phyloP scores from a whole-genome alignment of 768 basidiomycete species.

The Tylopilus subfusipes region DNA sequence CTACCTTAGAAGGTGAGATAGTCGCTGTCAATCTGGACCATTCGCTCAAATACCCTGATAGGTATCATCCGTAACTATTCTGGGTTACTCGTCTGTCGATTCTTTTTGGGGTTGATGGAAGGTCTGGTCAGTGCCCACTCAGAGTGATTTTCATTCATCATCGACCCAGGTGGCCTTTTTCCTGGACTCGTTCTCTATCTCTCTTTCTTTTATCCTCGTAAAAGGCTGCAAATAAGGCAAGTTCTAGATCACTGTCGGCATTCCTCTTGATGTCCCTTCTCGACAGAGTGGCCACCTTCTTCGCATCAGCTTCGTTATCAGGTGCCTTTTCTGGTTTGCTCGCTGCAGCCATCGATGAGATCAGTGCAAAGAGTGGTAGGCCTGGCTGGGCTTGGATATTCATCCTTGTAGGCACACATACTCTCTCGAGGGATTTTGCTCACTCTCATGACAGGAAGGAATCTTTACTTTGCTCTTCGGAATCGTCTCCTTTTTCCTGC shows the following conservation, averaged over 20 bases:
- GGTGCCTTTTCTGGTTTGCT: constrained; percentile 65
- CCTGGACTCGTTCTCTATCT: constrained; percentile 57
- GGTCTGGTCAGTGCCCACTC: constrained; percentile 34
- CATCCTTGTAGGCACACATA: constrained; percentile 37
- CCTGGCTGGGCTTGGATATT: constrained; percentile 66
- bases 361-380: constrained; percentile 49
- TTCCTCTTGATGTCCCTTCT: neutral
- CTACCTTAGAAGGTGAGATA: constrained; percentile 52
- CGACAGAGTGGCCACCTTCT: constrained; percentile 38
- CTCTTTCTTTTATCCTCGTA: constrained; percentile 44
- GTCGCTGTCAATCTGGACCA: neutral
- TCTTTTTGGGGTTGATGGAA: constrained; percentile 53
- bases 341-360: constrained; percentile 55
- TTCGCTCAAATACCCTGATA: neutral
- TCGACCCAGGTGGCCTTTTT: constrained; percentile 48
- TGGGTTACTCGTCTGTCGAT: constrained; percentile 51
- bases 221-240: constrained; percentile 24
- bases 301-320: constrained; percentile 46
- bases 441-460: constrained; percentile 42
- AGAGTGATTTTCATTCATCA: constrained; percentile 2
- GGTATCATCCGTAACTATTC: constrained; percentile 47
- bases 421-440: neutral
- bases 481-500: constrained; percentile 43
- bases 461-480: constrained; percentile 62
- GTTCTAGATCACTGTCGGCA: neutral